Conservation (phyloP, 2,329 filamentous ascomycete genomes). For the Botrytis elliptica region DNA sequence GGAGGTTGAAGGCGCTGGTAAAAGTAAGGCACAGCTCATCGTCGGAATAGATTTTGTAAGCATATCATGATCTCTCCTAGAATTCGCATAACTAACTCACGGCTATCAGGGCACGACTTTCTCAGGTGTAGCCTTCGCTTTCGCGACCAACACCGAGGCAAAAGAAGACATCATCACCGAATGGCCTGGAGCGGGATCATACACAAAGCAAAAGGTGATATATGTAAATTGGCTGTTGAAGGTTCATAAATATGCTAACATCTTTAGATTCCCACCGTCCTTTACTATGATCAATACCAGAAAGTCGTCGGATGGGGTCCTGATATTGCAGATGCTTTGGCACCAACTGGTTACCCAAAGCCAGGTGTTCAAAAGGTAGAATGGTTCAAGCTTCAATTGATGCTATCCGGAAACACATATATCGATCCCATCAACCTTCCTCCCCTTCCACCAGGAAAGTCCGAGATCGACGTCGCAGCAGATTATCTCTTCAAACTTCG, state of each 20-base stretch:
- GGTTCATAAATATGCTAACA: constrained; percentile 27
- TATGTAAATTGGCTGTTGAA: constrained; percentile 5
- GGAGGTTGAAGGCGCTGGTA: constrained; percentile 83
- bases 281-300: constrained; percentile 99
- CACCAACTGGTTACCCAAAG: constrained; percentile 96
- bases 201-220: constrained; percentile 94
- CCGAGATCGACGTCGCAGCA: constrained; percentile 98
- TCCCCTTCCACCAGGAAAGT: constrained; percentile 94
- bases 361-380: constrained; percentile 97
- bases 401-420: constrained; percentile 98
- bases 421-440: constrained; percentile 99
- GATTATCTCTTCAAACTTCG: constrained; percentile 98
- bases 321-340: constrained; percentile 94
- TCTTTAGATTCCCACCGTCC: constrained; percentile 87
- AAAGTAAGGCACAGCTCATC: constrained; percentile 95
- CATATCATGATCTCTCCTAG: constrained; percentile 34
- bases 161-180: constrained; percentile 99
- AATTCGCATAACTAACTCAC: constrained; percentile 22
- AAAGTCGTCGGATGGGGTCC: constrained; percentile 99
- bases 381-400: constrained; percentile 99
- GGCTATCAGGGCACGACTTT: constrained; percentile 82
- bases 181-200: constrained; percentile 96
- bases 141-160: constrained; percentile 93
- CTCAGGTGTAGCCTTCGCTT: constrained; percentile 91
- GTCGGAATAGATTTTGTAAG: constrained; percentile 98